Evolutionary conservation across 2,329 filamentous ascomycete genomes (phyloP).

Genomic region (Fusarium albosuccineum): DNA sequence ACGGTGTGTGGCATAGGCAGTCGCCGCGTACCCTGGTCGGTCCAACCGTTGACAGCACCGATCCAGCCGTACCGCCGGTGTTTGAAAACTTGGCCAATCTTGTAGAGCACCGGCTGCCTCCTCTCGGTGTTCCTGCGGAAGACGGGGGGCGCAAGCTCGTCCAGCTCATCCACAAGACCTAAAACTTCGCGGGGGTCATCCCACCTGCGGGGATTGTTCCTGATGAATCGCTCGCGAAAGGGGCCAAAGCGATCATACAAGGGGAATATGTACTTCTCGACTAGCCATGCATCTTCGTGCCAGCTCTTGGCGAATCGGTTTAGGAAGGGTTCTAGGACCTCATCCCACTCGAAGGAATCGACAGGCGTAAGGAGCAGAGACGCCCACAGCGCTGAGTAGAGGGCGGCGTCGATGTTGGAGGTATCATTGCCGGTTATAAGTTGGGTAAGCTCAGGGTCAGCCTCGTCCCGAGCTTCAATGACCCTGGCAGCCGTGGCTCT

Average conservation of each 20-base stretch:
- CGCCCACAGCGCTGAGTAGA: conserved; percentile 83
- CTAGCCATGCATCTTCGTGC: conserved; percentile 77
- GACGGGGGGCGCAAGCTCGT: conserved; percentile 56
- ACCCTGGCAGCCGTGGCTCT: conserved; percentile 70
- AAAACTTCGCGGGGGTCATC: conserved; percentile 50
- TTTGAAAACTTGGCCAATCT: conserved; percentile 85
- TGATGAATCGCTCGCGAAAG: conserved; percentile 45
- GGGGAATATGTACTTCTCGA: conserved; percentile 75
- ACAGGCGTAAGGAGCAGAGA: conserved; percentile 67
- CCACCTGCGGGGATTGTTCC: conserved; percentile 44
- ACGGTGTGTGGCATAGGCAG: conserved; percentile 45
- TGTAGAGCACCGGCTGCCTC: conserved; percentile 60
- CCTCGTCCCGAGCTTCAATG: conserved; percentile 46
- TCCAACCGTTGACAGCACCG: conserved; percentile 92
- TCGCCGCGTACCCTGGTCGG: conserved; percentile 58
- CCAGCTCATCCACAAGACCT: conserved; percentile 58
- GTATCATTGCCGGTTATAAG: conserved; percentile 52
- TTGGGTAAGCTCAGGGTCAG: conserved; percentile 49
- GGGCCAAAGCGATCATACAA: conserved; percentile 64
- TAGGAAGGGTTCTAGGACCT: conserved; percentile 74
- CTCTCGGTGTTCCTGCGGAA: conserved; percentile 47
- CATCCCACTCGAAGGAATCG: conserved; percentile 66
- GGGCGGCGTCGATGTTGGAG: conserved; percentile 67
- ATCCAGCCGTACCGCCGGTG: conserved; percentile 85
- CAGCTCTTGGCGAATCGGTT: conserved; percentile 54